Evolutionary conservation across 148 eudicot genomes (phyloP).

Genomic region (Rhododendron henanense): DNA sequence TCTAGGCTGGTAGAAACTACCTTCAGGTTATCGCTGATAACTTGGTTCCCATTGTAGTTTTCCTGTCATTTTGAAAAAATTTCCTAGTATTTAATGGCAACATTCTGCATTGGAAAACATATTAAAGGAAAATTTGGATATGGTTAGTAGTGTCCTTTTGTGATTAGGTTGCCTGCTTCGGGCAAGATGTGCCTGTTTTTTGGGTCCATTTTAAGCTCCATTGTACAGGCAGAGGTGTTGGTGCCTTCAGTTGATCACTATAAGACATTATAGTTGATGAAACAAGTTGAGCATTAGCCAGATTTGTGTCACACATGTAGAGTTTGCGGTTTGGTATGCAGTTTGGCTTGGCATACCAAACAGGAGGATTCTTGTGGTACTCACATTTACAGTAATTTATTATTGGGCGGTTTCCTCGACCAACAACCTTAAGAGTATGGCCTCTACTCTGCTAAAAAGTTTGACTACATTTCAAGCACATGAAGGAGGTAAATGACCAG

Average conservation of each 20-base stretch:
- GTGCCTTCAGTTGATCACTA: not conserved
- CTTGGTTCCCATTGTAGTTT: not conserved
- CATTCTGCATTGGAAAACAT: not conserved
- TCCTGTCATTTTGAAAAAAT: not conserved
- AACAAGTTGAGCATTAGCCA: not conserved
- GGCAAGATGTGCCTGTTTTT: not conserved
- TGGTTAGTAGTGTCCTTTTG: not conserved
- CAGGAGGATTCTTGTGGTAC: not conserved
- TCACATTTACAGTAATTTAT: not conserved
- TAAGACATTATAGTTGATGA: not conserved
- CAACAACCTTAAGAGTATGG: slow-evolving; percentile 1
- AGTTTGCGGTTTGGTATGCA: not conserved
- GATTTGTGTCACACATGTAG: not conserved
- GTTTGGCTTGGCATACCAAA: not conserved
- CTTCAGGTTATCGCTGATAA: not conserved
- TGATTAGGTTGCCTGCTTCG: not conserved
- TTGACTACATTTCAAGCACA: not conserved
- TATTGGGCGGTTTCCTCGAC: not conserved
- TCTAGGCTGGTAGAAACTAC: not conserved
- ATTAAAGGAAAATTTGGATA: not conserved
- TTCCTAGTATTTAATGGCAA: not conserved
- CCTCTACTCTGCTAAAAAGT: not conserved
- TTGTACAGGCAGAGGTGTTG: not conserved
- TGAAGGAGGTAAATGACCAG: not conserved
- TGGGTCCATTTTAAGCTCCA: not conserved